phyloP scores from a whole-genome alignment of 108 stramenopile species.

The Schizochytrium sp. region DNA sequence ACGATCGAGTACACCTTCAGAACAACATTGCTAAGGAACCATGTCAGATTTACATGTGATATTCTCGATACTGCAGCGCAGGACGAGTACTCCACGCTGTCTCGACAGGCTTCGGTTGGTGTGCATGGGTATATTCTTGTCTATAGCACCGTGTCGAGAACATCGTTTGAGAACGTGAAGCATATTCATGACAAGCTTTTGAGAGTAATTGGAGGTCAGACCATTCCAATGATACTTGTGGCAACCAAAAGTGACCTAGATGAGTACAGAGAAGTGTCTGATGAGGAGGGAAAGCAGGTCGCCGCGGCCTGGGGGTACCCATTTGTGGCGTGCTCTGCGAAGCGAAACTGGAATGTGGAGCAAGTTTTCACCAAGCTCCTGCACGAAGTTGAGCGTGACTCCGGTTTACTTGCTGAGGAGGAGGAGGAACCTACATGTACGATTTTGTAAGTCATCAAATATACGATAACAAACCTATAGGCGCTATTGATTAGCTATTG shows the following conservation, averaged over 20 bases:
- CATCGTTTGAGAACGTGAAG: slow-evolving; percentile 55
- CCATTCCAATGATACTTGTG: slow-evolving; percentile 40
- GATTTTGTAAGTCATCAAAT: slow-evolving; percentile 18
- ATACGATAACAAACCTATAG: not conserved
- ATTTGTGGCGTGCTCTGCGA: slow-evolving; percentile 49
- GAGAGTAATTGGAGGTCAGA: not conserved
- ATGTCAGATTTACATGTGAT: slow-evolving; percentile 44
- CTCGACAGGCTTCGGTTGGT: slow-evolving; percentile 52
- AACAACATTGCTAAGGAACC: slow-evolving; percentile 8
- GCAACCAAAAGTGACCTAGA: slow-evolving; percentile 47
- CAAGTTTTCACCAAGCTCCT: not conserved
- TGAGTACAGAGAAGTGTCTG: not conserved
- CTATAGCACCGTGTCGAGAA: slow-evolving; percentile 29
- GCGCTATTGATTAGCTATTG: too few species aligned
- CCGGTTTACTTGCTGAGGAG: slow-evolving; percentile 46
- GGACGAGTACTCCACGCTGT: slow-evolving; percentile 47
- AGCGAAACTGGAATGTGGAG: slow-evolving; percentile 24
- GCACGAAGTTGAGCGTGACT: slow-evolving; percentile 8
- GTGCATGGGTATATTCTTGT: slow-evolving; percentile 25
- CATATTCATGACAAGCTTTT: slow-evolving; percentile 51
- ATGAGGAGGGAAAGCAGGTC: not conserved
- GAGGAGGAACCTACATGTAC: not conserved
- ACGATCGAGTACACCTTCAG: slow-evolving; percentile 55
- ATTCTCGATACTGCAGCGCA: slow-evolving; percentile 44
- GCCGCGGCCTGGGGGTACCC: slow-evolving; percentile 40